phyloP scores from a whole-genome alignment of 495 filamentous ascomycete genomes.

The Annulohypoxylon bovei region DNA sequence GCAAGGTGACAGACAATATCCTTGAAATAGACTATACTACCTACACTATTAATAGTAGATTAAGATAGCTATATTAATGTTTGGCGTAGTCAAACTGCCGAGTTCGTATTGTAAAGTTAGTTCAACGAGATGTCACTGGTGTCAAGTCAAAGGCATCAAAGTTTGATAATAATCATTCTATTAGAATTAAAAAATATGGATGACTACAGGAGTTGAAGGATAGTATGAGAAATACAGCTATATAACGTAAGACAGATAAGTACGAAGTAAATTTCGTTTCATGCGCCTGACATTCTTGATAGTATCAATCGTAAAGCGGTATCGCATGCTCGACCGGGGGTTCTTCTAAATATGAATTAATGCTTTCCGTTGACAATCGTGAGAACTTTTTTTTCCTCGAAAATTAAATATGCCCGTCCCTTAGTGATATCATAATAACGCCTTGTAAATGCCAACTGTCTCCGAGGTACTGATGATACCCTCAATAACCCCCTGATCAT shows the following conservation, averaged over 20 bases:
- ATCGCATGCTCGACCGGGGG: constrained; percentile 35
- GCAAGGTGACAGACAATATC: not conserved
- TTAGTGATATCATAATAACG: constrained; percentile 43
- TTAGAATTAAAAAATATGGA: constrained; percentile 29
- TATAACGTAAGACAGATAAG: constrained; percentile 1
- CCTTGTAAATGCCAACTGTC: constrained; percentile 43
- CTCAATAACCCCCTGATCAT: constrained; percentile 41
- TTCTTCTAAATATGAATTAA: constrained; percentile 25
- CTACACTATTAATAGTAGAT: not conserved
- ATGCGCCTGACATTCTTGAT: constrained; percentile 37
- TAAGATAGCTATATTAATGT: not conserved
- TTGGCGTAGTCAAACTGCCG: not conserved
- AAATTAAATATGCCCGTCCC: constrained; percentile 30
- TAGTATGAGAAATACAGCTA: constrained; percentile 12
- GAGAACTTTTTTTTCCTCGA: constrained; percentile 20
- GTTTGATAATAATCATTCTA: constrained; percentile 13
- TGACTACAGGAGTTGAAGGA: constrained; percentile 12
- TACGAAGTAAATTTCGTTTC: constrained; percentile 4
- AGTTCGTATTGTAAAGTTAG: not conserved
- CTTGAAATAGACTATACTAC: not conserved
- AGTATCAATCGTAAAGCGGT: constrained; percentile 10
- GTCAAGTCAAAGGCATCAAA: too few relatives aligned
- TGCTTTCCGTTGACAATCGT: constrained; percentile 29
- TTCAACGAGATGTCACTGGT: not conserved
- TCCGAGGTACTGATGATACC: constrained; percentile 29